These are phyloP conservation scores for Metschnikowia rubicola DNA, from an alignment of 805 yeast genomes.

Conservation along the genomic window DNA sequence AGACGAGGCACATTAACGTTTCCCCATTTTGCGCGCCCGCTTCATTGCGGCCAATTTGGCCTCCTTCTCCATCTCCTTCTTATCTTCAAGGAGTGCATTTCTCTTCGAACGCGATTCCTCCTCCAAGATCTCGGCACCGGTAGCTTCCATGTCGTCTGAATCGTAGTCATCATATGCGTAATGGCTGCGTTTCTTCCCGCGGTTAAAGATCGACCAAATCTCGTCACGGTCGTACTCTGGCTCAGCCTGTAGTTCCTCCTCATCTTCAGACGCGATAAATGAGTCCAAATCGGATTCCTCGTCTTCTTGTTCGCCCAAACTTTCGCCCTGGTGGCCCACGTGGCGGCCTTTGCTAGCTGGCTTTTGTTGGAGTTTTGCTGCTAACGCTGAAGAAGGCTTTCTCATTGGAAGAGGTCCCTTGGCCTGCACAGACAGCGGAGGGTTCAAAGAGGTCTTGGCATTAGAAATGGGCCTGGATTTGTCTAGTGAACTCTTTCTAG, in stretches of 20 bases:
- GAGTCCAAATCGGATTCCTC: constrained; percentile 48
- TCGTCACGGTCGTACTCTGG: constrained; percentile 75
- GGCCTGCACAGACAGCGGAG: neutral
- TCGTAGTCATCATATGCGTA: constrained; percentile 46
- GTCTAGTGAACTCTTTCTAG: too few relatives aligned
- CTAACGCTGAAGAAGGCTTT: constrained; percentile 54
- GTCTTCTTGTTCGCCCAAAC: constrained; percentile 19
- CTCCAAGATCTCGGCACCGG: constrained; percentile 80
- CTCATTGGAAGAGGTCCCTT: constrained; percentile 44
- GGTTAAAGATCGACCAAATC: constrained; percentile 82
- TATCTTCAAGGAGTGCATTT: constrained; percentile 74
- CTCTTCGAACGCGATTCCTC: constrained; percentile 73
- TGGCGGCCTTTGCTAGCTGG: constrained; percentile 8
- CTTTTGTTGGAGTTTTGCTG: constrained; percentile 32
- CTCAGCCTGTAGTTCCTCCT: constrained; percentile 20
- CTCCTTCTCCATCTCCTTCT: constrained; percentile 61
- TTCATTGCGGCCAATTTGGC: constrained; percentile 46
- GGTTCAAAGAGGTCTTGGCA: neutral
- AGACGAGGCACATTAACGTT: too few relatives aligned
- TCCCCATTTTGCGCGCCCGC: constrained; percentile 15
- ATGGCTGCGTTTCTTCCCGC: constrained; percentile 52
- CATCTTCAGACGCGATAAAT: constrained; percentile 49
- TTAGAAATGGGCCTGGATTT: too few relatives aligned
- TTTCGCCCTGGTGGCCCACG: constrained; percentile 12
- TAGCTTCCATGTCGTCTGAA: constrained; percentile 86